Evolutionary conservation across 331 rosid genomes (phyloP).

Genomic region (Stylosanthes scabra): DNA sequence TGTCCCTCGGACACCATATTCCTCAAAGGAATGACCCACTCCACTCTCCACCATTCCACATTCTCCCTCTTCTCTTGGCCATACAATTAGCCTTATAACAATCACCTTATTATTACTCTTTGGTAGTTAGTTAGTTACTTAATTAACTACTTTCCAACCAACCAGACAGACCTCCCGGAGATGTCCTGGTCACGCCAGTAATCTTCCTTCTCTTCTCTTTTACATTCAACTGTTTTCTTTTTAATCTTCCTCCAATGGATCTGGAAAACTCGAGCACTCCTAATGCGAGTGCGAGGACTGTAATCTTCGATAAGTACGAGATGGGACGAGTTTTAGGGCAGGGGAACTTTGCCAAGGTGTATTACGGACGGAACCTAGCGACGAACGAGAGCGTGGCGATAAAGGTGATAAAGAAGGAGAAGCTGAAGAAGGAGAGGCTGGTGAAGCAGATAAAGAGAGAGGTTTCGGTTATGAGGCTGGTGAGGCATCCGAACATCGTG

Average conservation of each 20-base stretch:
- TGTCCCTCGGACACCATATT: slow-evolving; percentile 40
- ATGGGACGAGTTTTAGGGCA: slow-evolving; percentile 75
- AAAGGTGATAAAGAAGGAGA: slow-evolving; percentile 70
- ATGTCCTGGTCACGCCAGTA: no score
- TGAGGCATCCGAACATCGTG: slow-evolving; percentile 75
- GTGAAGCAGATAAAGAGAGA: slow-evolving; percentile 80
- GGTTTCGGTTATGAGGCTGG: slow-evolving; percentile 77
- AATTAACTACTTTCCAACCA: no score
- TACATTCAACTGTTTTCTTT: not conserved
- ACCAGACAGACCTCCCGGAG: no score
- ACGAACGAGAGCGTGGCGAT: slow-evolving; percentile 72
- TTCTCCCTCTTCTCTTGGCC: slow-evolving; percentile 26
- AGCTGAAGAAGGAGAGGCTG: slow-evolving; percentile 61
- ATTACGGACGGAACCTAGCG: slow-evolving; percentile 50
- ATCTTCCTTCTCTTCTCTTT: not conserved
- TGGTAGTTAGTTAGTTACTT: no score
- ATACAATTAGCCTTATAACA: not conserved
- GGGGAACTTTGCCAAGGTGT: slow-evolving; percentile 86
- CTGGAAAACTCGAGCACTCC: not conserved
- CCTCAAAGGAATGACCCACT: slow-evolving; percentile 32
- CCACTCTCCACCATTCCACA: slow-evolving; percentile 16
- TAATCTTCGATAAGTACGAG: slow-evolving; percentile 71
- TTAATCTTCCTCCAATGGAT: not conserved
- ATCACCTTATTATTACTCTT: not conserved
- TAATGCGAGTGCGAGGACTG: slow-evolving; percentile 18